phyloP scores from a whole-genome alignment of 345 rosid species.

The Diplotaxis tenuifolia region DNA sequence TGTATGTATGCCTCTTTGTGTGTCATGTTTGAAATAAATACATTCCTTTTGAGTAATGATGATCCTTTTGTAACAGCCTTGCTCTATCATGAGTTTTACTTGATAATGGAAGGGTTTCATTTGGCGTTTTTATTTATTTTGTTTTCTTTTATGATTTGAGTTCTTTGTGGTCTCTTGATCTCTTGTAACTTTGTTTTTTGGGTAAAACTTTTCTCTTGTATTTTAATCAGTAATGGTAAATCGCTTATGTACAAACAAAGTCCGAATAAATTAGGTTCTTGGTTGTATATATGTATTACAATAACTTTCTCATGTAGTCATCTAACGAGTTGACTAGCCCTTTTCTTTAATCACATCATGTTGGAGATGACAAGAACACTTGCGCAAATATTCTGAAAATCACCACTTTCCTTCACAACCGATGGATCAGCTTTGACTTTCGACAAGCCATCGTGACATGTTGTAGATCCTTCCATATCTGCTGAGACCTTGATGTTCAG shows the following conservation, averaged over 20 bases:
- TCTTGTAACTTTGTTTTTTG: too few relatives aligned
- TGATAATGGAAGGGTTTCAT: too few relatives aligned
- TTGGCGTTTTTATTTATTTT: not conserved
- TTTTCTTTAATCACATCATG: constrained; percentile 10
- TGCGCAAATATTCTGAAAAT: constrained; percentile 27
- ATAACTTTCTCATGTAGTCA: not conserved
- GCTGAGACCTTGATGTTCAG: constrained; percentile 34
- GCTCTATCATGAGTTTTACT: too few relatives aligned
- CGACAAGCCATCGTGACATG: constrained; percentile 10
- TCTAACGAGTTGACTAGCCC: not conserved
- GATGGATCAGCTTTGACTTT: constrained; percentile 23
- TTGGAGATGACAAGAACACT: constrained; percentile 38
- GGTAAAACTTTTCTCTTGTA: too few relatives aligned
- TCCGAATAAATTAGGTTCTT: not conserved
- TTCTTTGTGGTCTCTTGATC: not conserved
- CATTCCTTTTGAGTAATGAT: too few relatives aligned
- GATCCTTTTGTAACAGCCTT: too few relatives aligned
- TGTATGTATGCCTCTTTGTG: too few relatives aligned
- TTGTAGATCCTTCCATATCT: constrained; percentile 21
- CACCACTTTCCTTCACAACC: constrained; percentile 18
- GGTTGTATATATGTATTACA: not conserved
- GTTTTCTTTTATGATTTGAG: not conserved
- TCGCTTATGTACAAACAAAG: not conserved
- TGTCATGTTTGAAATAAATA: too few relatives aligned
- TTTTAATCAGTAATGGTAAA: not conserved